Evolutionary conservation across 176 grass and related monocot genomes (phyloP).

Genomic region (Oryza meridionalis): DNA sequence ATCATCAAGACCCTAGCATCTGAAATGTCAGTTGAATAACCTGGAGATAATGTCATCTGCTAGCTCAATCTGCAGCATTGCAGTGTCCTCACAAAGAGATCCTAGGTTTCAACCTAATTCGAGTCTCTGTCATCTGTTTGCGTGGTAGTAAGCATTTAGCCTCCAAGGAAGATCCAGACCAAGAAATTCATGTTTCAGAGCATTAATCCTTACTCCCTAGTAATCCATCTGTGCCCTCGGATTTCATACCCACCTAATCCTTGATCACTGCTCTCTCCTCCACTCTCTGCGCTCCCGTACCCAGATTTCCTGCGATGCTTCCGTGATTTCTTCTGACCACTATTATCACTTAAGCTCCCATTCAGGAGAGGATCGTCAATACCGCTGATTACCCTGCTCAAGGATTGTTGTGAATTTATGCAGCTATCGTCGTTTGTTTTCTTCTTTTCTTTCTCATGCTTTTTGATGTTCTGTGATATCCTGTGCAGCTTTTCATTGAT

Average conservation of each 20-base stretch:
- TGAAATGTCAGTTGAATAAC: slow-evolving; percentile 34
- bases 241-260: slow-evolving; percentile 63
- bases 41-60: not conserved
- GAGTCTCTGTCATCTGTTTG: not conserved
- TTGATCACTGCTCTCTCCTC: slow-evolving; percentile 72
- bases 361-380: slow-evolving; percentile 87
- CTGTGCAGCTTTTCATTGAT: slow-evolving; percentile 82
- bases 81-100: slow-evolving; percentile 8
- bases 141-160: not conserved
- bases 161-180: not conserved
- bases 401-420: slow-evolving; percentile 53
- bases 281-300: slow-evolving; percentile 47
- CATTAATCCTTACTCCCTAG: slow-evolving; percentile 55
- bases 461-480: slow-evolving; percentile 92
- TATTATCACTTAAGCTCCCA: slow-evolving; percentile 79
- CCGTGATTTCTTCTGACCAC: slow-evolving; percentile 46
- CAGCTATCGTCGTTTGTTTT: slow-evolving; percentile 77
- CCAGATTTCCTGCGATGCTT: slow-evolving; percentile 63
- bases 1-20: not conserved
- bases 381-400: slow-evolving; percentile 65
- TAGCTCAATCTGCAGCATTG: not conserved
- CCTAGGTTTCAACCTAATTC: not conserved
- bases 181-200: not conserved
- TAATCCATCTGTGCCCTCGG: slow-evolving; percentile 72
- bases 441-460: slow-evolving; percentile 61